Evolutionary conservation across 2,329 filamentous ascomycete genomes (phyloP).

Genomic region (Colletotrichum tropicale): DNA sequence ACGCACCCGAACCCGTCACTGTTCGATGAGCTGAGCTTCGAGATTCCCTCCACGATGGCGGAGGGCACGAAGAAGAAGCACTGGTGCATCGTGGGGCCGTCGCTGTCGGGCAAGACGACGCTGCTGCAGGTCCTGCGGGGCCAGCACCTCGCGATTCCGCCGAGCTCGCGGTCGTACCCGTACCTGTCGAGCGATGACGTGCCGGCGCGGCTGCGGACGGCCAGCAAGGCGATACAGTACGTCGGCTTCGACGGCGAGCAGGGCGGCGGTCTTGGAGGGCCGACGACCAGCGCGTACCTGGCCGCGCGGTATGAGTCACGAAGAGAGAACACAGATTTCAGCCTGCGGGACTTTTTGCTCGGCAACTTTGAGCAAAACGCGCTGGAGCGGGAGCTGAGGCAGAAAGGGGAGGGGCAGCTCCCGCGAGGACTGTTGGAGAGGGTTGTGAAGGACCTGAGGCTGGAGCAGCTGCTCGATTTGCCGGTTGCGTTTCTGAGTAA

Average conservation of each 20-base stretch:
- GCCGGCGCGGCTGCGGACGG: constrained; percentile 57
- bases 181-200: constrained; percentile 72
- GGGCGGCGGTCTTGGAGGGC: constrained; percentile 52
- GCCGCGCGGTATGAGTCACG: constrained; percentile 90
- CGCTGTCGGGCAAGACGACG: constrained; percentile 78
- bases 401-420: constrained; percentile 51
- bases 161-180: constrained; percentile 77
- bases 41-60: constrained; percentile 61
- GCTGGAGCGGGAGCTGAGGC: constrained; percentile 47
- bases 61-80: constrained; percentile 55
- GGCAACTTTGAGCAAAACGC: constrained; percentile 87
- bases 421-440: constrained; percentile 58
- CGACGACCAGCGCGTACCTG: constrained; percentile 77
- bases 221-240: constrained; percentile 77
- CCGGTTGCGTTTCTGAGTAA: constrained; percentile 92
- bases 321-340: constrained; percentile 87
- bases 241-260: constrained; percentile 87
- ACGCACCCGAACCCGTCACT: constrained; percentile 70
- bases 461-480: constrained; percentile 74
- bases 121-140: constrained; percentile 82
- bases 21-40: constrained; percentile 74
- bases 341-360: constrained; percentile 78
- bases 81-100: constrained; percentile 87
- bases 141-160: constrained; percentile 76
- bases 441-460: constrained; percentile 72